Evolutionary conservation across 1,139 yeast species (phyloP).

Genomic region (Magnusiomyces paraingens): DNA sequence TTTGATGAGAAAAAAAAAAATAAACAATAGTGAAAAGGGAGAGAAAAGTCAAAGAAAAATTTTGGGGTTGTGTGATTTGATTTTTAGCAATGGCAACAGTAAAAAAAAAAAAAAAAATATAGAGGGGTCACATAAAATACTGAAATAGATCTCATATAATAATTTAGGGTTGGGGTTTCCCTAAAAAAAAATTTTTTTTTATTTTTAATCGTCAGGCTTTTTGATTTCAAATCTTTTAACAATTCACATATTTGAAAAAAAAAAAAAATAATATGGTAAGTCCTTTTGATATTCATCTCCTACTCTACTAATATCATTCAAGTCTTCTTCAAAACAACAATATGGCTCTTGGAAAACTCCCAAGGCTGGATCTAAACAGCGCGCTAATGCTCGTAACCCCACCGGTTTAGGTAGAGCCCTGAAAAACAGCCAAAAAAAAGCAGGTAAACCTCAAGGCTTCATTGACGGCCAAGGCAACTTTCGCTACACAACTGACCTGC

Average conservation of each 20-base stretch:
- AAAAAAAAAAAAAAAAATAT: too few relatives aligned
- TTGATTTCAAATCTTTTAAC: too few relatives aligned
- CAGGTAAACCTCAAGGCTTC: conserved; percentile 60
- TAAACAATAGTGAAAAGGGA: too few relatives aligned
- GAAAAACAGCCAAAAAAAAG: conserved; percentile 64
- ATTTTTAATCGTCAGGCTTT: not conserved
- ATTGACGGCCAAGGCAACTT: conserved; percentile 64
- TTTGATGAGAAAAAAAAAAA: not conserved
- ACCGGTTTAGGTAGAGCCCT: conserved; percentile 85
- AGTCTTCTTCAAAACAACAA: conserved; percentile 8
- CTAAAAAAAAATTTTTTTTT: conserved; percentile 6
- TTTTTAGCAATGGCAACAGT: conserved; percentile 3
- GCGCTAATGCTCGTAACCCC: conserved; percentile 70
- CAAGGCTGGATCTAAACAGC: conserved; percentile 51
- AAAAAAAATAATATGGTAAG: not conserved
- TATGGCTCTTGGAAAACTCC: conserved; percentile 76
- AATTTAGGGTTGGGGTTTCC: conserved; percentile 2
- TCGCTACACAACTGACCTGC: conserved; percentile 33
- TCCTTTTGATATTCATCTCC: not conserved
- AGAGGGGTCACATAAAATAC: conserved; percentile 3
- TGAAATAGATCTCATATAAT: not conserved
- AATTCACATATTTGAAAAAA: not conserved
- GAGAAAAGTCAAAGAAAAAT: not conserved
- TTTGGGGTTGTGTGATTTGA: not conserved
- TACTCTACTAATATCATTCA: not conserved